Conservation (phyloP, 805 yeast species). For the Lachancea kluyveri region DNA sequence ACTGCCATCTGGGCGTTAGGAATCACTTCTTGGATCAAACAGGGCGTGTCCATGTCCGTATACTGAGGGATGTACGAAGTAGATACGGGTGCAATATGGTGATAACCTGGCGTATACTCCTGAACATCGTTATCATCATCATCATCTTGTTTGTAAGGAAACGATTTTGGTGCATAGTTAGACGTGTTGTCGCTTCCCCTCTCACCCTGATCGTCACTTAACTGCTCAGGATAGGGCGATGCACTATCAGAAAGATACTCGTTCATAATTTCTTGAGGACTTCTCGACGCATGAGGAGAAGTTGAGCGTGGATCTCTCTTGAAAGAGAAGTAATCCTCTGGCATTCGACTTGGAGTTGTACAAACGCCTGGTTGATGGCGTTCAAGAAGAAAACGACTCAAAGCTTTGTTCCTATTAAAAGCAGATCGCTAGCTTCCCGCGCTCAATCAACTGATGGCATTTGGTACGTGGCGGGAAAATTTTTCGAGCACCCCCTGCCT, state of each 20-base stretch:
- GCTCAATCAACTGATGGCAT: too few relatives aligned
- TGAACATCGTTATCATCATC: conserved; percentile 3
- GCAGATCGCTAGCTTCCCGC: too few relatives aligned
- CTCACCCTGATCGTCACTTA: not conserved
- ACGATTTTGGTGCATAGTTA: too few relatives aligned
- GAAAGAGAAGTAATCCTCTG: too few relatives aligned
- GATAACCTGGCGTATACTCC: conserved; percentile 8
- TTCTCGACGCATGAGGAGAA: too few relatives aligned
- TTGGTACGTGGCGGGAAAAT: too few relatives aligned
- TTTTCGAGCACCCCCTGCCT: too few relatives aligned
- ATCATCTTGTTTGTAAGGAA: not conserved
- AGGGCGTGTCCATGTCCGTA: conserved; percentile 12
- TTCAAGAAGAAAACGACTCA: too few relatives aligned
- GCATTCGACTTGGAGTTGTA: too few relatives aligned
- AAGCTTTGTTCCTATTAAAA: too few relatives aligned
- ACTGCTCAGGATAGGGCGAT: conserved; percentile 2
- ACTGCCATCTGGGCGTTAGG: conserved; percentile 26
- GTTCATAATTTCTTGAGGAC: conserved; percentile 8
- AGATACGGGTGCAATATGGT: conserved; percentile 7
- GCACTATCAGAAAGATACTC: conserved; percentile 5
- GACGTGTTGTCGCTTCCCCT: not conserved
- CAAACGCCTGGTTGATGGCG: too few relatives aligned
- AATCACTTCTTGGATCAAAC: conserved; percentile 28
- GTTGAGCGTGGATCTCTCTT: too few relatives aligned
- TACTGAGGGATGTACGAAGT: conserved; percentile 26